These are phyloP conservation scores for Curvularia lunata DNA, from an alignment of 2,329 filamentous ascomycete species.

Conservation along the genomic window DNA sequence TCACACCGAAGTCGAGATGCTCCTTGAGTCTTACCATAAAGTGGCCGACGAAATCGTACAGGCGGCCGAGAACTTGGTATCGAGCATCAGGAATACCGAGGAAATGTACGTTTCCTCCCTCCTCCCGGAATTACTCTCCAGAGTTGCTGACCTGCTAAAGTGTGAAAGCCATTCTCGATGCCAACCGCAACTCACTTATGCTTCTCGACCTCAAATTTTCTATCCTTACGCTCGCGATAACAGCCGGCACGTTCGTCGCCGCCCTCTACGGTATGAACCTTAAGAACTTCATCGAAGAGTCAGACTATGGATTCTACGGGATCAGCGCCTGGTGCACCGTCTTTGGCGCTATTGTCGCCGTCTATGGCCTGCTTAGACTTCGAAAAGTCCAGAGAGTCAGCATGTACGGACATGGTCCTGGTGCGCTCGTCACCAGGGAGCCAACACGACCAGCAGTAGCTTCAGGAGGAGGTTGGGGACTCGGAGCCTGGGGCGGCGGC, in stretches of 20 bases:
- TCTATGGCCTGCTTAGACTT: slow-evolving; percentile 83
- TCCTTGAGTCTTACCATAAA: slow-evolving; percentile 96
- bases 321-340: slow-evolving; percentile 74
- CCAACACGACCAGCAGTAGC: slow-evolving; percentile 8
- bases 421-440: slow-evolving; percentile 26
- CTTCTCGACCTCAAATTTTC: slow-evolving; percentile 95
- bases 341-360: slow-evolving; percentile 78
- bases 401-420: slow-evolving; percentile 69
- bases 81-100: slow-evolving; percentile 95
- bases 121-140: not conserved
- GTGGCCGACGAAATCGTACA: slow-evolving; percentile 98
- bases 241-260: slow-evolving; percentile 91
- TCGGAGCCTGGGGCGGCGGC: slow-evolving; percentile 41
- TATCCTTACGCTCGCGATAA: slow-evolving; percentile 92
- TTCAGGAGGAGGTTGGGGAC: slow-evolving; percentile 29
- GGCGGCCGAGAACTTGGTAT: slow-evolving; percentile 89
- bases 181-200: slow-evolving; percentile 98
- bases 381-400: slow-evolving; percentile 85
- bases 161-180: slow-evolving; percentile 94
- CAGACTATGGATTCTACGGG: slow-evolving; percentile 79
- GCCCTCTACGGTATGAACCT: slow-evolving; percentile 99
- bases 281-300: slow-evolving; percentile 98
- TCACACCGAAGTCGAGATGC: slow-evolving; percentile 95
- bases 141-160: slow-evolving; percentile 54
- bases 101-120: slow-evolving; percentile 77